Evolutionary conservation across 2,329 filamentous ascomycete species (phyloP).

Genomic region (Periconia digitata): DNA sequence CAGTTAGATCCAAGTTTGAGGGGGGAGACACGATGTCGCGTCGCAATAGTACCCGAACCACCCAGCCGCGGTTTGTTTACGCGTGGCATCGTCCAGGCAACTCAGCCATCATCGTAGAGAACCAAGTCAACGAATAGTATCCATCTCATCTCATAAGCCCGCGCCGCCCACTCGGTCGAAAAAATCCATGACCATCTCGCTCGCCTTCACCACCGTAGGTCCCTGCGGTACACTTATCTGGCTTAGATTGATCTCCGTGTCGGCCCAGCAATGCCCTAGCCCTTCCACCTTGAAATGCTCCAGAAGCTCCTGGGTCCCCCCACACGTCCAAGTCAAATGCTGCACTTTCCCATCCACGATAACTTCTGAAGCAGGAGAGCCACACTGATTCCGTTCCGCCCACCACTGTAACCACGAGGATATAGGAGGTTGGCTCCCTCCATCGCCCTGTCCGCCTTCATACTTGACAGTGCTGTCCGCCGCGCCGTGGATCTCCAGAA

Average conservation of each 20-base stretch:
- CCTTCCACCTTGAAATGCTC: slow-evolving; percentile 51
- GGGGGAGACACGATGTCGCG: no score
- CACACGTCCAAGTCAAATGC: slow-evolving; percentile 48
- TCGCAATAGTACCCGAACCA: no score
- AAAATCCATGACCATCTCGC: slow-evolving; percentile 49
- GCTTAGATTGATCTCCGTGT: slow-evolving; percentile 49
- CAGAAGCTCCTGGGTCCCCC: slow-evolving; percentile 35
- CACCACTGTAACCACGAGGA: slow-evolving; percentile 47
- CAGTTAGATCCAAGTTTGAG: no score
- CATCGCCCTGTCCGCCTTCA: slow-evolving; percentile 46
- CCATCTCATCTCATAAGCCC: no score
- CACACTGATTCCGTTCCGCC: slow-evolving; percentile 46
- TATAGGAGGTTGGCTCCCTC: slow-evolving; percentile 50
- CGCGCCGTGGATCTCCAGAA: slow-evolving; percentile 56
- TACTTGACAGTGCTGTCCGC: slow-evolving; percentile 52
- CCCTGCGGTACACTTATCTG: slow-evolving; percentile 45
- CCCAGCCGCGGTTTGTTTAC: no score
- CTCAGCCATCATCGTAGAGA: not conserved
- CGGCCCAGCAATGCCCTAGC: slow-evolving; percentile 53
- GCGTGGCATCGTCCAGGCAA: no score
- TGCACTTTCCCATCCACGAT: slow-evolving; percentile 47
- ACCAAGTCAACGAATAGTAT: no score
- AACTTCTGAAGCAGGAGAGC: slow-evolving; percentile 30
- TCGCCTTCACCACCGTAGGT: slow-evolving; percentile 49
- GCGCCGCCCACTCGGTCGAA: slow-evolving; percentile 34